phyloP scores from a whole-genome alignment of 1,139 yeast genomes.

The Wickerhamiella pararugosa region DNA sequence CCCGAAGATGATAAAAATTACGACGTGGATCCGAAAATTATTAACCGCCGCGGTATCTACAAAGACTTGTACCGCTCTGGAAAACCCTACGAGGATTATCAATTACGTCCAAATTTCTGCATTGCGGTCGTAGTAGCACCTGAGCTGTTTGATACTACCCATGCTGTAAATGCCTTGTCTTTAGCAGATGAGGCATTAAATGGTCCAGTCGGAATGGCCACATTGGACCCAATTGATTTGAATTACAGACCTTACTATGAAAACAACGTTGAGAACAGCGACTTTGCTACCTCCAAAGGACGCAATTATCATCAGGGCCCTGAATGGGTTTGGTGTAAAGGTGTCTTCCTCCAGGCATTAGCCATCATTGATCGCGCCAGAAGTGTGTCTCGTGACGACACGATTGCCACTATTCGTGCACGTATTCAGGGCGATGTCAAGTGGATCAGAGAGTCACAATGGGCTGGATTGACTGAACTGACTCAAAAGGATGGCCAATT shows the following conservation, averaged over 20 bases:
- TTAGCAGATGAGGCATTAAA: conserved; percentile 59
- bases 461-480: conserved; percentile 91
- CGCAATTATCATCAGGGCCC: conserved; percentile 98
- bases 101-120: conserved; percentile 79
- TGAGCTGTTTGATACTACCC: conserved; percentile 53
- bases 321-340: conserved; percentile 92
- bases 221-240: conserved; percentile 82
- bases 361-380: conserved; percentile 31
- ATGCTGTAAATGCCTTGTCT: conserved; percentile 48
- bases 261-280: conserved; percentile 65
- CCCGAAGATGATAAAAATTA: conserved; percentile 40
- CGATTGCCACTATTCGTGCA: conserved; percentile 31
- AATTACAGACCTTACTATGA: conserved; percentile 82
- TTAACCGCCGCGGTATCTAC: conserved; percentile 86
- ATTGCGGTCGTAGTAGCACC: conserved; percentile 92
- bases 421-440: conserved; percentile 49
- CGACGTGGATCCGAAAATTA: conserved; percentile 46
- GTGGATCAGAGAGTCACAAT: conserved; percentile 60
- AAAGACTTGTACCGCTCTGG: conserved; percentile 73
- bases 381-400: conserved; percentile 18
- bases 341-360: conserved; percentile 74
- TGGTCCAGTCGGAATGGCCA: conserved; percentile 86
- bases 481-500: conserved; percentile 75
- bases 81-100: conserved; percentile 86
- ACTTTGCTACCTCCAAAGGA: conserved; percentile 89